Percentiles rank a stretch among this genome's conserved stretches.
These are phyloP conservation scores for Moniliella sp. DNA, from an alignment of 1,284 basidiomycete species.

Conservation along the genomic window DNA sequence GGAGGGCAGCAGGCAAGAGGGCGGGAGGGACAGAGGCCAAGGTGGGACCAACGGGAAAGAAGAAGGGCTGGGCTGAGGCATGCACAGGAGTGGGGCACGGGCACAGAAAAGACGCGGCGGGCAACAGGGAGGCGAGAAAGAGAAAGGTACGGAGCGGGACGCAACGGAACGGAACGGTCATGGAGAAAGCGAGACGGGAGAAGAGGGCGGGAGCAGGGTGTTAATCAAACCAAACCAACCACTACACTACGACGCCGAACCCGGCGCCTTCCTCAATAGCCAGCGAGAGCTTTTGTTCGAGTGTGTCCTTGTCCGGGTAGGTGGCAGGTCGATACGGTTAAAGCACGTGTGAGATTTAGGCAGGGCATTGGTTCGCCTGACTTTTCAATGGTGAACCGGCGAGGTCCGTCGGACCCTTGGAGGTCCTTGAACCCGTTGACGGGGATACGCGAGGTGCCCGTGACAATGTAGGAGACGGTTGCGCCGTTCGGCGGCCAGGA, in stretches of 20 bases:
- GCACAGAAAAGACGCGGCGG: too few species aligned
- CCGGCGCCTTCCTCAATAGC: neutral
- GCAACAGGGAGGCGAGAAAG: too few species aligned
- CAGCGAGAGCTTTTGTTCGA: constrained; percentile 24
- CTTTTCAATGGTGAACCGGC: constrained; percentile 33
- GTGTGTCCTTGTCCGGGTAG: constrained; percentile 23
- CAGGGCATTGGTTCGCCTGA: constrained; percentile 27
- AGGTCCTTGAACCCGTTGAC: constrained; percentile 98
- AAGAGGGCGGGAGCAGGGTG: too few species aligned
- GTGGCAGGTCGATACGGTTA: constrained; percentile 32
- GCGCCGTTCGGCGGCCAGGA: constrained; percentile 91
- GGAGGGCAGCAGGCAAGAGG: too few species aligned
- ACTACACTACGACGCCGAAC: neutral
- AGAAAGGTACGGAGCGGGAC: too few species aligned
- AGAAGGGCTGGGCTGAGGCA: too few species aligned
- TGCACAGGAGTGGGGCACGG: too few species aligned
- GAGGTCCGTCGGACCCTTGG: constrained; percentile 82
- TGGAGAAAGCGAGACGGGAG: too few species aligned
- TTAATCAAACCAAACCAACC: too few species aligned
- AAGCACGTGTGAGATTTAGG: constrained; percentile 33
- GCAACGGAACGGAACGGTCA: too few species aligned
- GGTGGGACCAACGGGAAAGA: too few species aligned
- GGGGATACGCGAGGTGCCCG: constrained; percentile 84
- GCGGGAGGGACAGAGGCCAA: too few species aligned
- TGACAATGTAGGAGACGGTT: constrained; percentile 74